Evolutionary conservation across 1,139 yeast species (phyloP), one percentile per base, ranked within the genome.

Genomic region (Suhomyces chickasaworum): DNA sequence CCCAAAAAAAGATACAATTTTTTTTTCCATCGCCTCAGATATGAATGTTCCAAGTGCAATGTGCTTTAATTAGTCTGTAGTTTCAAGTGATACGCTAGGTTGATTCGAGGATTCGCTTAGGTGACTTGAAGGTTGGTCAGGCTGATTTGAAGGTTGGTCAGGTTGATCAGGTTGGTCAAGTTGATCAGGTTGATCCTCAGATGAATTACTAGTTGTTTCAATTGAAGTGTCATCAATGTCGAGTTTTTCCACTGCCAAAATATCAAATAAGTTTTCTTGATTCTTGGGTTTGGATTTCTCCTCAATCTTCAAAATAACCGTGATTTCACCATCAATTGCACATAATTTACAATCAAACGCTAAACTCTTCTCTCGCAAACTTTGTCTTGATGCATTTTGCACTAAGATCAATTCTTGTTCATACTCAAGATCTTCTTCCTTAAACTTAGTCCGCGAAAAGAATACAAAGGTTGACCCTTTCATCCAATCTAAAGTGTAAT

Each of bases 281-380:
- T 15, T 21, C 15, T 32, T 42, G 4, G 38, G 42, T 20, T 45
- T 43, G 21, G 12, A n/a, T 18, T 37, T 39, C 13, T 53, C 56
- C 39, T 68, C 77, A 3, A 59, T 55, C 50, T 72, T 74, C 48
- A 73, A 60, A n/a, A 74, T 57, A 23, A 58, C 53, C 8, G 62
- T 60, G 3, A 63, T 68, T 17, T 63, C 62, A 2, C 56, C 65
- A 51, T 75, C 79, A 23, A 77, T 56, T 48, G 69, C 65, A 47
- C 80, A 72, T 48, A 77, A 62, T 44, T 69, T 67, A 55, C 83
- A 77, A 48, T 73, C 77, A 57, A 76, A 75, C 2, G 83, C 83
- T 36, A 79, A 54, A 18, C 75, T 75, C 30, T 65, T 64, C 6
- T 67, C 71, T 31, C 73, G 59, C 23, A 78, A 55, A 18, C 57